phyloP scores from a whole-genome alignment of 2,329 filamentous ascomycete species.

The Penicillium sp. region DNA sequence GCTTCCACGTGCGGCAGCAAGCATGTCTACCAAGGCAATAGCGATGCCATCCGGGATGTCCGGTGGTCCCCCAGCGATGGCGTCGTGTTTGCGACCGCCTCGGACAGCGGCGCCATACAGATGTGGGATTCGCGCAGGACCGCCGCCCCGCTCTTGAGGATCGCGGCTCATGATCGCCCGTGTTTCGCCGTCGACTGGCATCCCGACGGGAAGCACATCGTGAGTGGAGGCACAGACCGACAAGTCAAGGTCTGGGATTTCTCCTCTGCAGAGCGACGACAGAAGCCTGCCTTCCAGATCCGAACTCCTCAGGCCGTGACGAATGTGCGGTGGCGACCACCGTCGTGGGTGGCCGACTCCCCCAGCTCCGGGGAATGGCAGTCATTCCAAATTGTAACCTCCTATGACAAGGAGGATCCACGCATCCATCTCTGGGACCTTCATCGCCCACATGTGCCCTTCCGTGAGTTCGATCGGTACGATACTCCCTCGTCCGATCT shows the following conservation, averaged over 20 bases:
- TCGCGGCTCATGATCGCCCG: slow-evolving; percentile 59
- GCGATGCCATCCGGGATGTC: slow-evolving; percentile 61
- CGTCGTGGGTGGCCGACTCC: slow-evolving; percentile 54
- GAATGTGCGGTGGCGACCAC: slow-evolving; percentile 62
- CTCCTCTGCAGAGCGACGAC: slow-evolving; percentile 54
- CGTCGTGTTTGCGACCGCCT: slow-evolving; percentile 62
- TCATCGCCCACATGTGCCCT: slow-evolving; percentile 60
- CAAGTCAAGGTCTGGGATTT: slow-evolving; percentile 65
- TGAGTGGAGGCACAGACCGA: slow-evolving; percentile 61
- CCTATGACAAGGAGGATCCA: slow-evolving; percentile 61
- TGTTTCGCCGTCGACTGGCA: slow-evolving; percentile 66
- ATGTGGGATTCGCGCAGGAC: slow-evolving; percentile 62
- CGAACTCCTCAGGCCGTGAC: slow-evolving; percentile 61
- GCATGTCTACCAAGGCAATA: slow-evolving; percentile 55
- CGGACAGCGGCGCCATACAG: slow-evolving; percentile 62
- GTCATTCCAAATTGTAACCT: slow-evolving; percentile 61
- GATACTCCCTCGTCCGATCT: slow-evolving; percentile 57
- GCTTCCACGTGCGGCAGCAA: slow-evolving; percentile 55
- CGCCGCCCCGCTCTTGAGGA: slow-evolving; percentile 57
- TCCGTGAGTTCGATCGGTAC: slow-evolving; percentile 59
- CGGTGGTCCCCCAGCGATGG: slow-evolving; percentile 64
- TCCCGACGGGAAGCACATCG: slow-evolving; percentile 62
- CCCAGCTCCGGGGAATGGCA: slow-evolving; percentile 55
- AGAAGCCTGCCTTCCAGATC: slow-evolving; percentile 58
- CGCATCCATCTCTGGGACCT: slow-evolving; percentile 64